Conservation (phyloP, 495 filamentous ascomycete genomes). For the Aspergillus taichungensis region DNA sequence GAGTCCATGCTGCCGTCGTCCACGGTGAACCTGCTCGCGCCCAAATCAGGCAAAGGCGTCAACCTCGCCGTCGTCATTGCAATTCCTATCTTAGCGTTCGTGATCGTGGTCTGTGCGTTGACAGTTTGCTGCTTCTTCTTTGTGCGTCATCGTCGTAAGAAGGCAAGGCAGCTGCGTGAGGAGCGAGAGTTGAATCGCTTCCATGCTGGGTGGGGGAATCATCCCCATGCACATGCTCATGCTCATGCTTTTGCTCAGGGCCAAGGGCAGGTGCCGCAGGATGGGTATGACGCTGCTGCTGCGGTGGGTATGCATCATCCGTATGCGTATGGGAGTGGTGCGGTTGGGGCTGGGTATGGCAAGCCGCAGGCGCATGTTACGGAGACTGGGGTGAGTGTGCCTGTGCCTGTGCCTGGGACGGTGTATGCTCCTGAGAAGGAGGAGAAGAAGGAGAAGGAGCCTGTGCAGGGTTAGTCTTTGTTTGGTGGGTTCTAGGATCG, state of each 20-base stretch:
- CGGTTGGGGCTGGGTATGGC: too few relatives aligned
- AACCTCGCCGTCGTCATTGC: constrained; percentile 38
- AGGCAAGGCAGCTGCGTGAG: constrained; percentile 17
- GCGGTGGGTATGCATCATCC: too few relatives aligned
- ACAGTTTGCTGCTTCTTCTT: constrained; percentile 30
- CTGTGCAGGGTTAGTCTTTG: too few relatives aligned
- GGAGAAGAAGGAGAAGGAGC: neutral
- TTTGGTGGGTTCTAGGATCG: too few relatives aligned
- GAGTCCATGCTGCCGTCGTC: constrained; percentile 30
- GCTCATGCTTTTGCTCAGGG: constrained; percentile 11
- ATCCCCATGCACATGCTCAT: constrained; percentile 16
- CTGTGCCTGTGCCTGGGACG: neutral
- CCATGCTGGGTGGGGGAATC: constrained; percentile 23
- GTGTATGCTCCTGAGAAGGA: constrained; percentile 1
- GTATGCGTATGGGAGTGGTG: too few relatives aligned
- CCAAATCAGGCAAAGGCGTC: constrained; percentile 12
- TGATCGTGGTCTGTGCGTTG: constrained; percentile 21
- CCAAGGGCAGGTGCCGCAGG: constrained; percentile 12
- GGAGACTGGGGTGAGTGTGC: neutral
- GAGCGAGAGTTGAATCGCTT: constrained; percentile 14
- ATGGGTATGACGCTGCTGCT: neutral
- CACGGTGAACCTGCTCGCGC: constrained; percentile 17
- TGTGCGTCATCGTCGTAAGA: constrained; percentile 28
- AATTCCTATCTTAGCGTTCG: constrained; percentile 36
- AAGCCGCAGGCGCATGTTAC: neutral